Percentiles rank a stretch among this genome's conserved stretches.
Conservation (phyloP, 768 basidiomycete species). For the Suillus placidus region DNA sequence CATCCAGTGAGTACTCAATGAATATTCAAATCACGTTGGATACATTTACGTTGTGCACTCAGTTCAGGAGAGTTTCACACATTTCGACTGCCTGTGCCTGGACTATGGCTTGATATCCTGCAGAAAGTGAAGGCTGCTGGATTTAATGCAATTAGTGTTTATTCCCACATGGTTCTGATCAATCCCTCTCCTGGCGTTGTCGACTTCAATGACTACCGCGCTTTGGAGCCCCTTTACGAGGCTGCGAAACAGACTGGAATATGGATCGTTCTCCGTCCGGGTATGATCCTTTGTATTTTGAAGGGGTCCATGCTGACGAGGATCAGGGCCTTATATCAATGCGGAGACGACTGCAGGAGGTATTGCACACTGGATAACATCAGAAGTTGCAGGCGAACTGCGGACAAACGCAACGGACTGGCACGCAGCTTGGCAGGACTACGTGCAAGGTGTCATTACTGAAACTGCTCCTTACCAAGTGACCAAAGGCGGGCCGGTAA, state of each 20-base stretch:
- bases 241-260: slow-evolving; percentile 74
- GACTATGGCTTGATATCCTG: slow-evolving; percentile 72
- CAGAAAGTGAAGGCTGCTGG: slow-evolving; percentile 73
- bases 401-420: slow-evolving; percentile 54
- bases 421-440: slow-evolving; percentile 66
- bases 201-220: slow-evolving; percentile 52
- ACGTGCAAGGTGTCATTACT: slow-evolving; percentile 66
- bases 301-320: slow-evolving; percentile 41
- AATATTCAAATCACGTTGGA: background rate
- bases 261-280: slow-evolving; percentile 80
- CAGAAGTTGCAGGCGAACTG: slow-evolving; percentile 62
- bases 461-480: slow-evolving; percentile 69
- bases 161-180: slow-evolving; percentile 77
- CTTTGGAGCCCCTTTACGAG: slow-evolving; percentile 68
- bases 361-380: slow-evolving; percentile 69
- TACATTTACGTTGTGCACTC: slow-evolving; percentile 1
- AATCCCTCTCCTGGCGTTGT: slow-evolving; percentile 53
- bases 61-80: slow-evolving; percentile 52
- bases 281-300: slow-evolving; percentile 35
- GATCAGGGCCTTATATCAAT: slow-evolving; percentile 61
- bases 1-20: slow-evolving; percentile 55
- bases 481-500: slow-evolving; percentile 71
- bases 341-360: slow-evolving; percentile 84
- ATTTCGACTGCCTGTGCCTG: slow-evolving; percentile 31
- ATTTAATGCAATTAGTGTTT: slow-evolving; percentile 76